These are phyloP conservation scores for Fragilaria crotonensis DNA, from an alignment of 108 stramenopile genomes.

Conservation along the genomic window DNA sequence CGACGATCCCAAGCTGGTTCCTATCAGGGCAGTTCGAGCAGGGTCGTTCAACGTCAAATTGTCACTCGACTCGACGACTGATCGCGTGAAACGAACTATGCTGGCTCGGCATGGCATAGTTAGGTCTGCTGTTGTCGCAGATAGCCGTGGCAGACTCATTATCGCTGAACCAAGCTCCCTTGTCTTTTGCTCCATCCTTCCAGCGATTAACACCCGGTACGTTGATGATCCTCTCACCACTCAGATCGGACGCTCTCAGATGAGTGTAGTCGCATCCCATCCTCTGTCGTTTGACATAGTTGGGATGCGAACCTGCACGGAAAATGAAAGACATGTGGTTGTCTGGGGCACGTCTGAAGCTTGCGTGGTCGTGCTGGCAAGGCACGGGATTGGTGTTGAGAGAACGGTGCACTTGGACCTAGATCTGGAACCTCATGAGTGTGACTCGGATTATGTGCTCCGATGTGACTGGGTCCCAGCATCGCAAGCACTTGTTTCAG, in stretches of 20 bases:
- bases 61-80: conserved; percentile 28
- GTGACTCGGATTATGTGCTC: conserved; percentile 47
- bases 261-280: conserved; percentile 45
- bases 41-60: conserved; percentile 33
- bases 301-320: conserved; percentile 44
- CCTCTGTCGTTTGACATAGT: conserved; percentile 42
- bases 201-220: conserved; percentile 40
- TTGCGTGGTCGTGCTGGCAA: conserved; percentile 38
- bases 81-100: conserved; percentile 20
- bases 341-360: conserved; percentile 63
- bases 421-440: conserved; percentile 42
- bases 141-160: conserved; percentile 54
- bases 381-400: conserved; percentile 38
- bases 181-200: conserved; percentile 45
- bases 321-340: conserved; percentile 55
- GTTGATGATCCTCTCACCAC: conserved; percentile 16
- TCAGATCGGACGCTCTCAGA: conserved; percentile 29
- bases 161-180: conserved; percentile 52
- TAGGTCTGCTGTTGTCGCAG: conserved; percentile 35
- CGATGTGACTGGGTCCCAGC: conserved; percentile 60
- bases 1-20: conserved; percentile 16
- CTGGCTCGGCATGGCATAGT: conserved; percentile 24
- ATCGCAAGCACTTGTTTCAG: conserved; percentile 45
- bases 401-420: conserved; percentile 39
- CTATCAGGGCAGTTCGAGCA: conserved; percentile 46